Evolutionary conservation across 2,329 filamentous ascomycete genomes (phyloP).

Genomic region (Scedosporium dehoogii): DNA sequence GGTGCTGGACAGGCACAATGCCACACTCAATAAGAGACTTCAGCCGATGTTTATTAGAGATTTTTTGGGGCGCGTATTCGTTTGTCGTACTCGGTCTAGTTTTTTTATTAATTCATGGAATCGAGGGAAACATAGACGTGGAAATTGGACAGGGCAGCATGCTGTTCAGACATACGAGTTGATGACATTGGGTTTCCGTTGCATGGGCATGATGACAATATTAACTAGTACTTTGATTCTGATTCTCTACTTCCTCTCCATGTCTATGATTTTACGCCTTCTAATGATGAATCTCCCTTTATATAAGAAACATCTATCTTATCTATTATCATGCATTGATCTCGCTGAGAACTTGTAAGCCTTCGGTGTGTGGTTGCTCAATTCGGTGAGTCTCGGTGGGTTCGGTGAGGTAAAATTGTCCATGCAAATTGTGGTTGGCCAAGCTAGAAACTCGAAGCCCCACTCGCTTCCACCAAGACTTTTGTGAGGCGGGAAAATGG

Average conservation of each 20-base stretch:
- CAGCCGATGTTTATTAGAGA: not conserved
- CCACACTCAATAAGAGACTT: constrained; percentile 51
- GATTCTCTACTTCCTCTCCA: not conserved
- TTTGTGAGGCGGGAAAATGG: not conserved
- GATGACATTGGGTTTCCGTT: not conserved
- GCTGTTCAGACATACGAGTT: not conserved
- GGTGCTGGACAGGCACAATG: constrained; percentile 60
- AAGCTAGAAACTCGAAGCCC: not conserved
- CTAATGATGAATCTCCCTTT: not conserved
- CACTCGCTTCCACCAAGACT: not conserved
- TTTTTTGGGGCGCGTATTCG: not conserved
- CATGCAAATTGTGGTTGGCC: not conserved
- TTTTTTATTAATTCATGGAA: constrained; percentile 1
- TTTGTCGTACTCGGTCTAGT: not conserved
- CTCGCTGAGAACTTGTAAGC: not conserved
- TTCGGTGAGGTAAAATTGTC: not conserved
- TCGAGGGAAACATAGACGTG: constrained; percentile 1
- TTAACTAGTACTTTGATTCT: not conserved
- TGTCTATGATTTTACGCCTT: not conserved
- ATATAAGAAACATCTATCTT: not conserved
- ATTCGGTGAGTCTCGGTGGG: not conserved
- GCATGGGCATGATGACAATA: not conserved
- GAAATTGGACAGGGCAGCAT: constrained; percentile 2
- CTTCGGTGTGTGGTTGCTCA: not conserved
- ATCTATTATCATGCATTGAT: not conserved